Evolutionary conservation across 495 filamentous ascomycete species (phyloP).

Genomic region (Pseudotulostoma volvatum): DNA sequence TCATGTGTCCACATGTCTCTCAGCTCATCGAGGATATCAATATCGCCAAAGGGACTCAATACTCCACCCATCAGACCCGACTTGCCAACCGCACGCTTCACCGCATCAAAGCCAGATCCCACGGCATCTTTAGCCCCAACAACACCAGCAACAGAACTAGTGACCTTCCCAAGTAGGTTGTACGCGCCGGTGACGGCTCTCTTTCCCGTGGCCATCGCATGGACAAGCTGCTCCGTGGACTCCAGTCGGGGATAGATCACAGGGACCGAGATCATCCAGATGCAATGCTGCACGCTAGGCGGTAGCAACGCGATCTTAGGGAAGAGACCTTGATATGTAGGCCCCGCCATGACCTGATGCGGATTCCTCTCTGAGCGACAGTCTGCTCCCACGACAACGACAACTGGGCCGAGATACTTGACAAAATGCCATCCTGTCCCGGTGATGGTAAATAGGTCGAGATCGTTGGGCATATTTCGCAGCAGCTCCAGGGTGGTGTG

Average conservation of each 20-base stretch:
- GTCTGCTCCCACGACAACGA: conserved; percentile 79
- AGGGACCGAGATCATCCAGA: conserved; percentile 87
- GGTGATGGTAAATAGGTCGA: conserved; percentile 91
- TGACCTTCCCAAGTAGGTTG: conserved; percentile 86
- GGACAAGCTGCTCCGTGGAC: conserved; percentile 72
- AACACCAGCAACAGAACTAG: conserved; percentile 81
- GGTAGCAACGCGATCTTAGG: conserved; percentile 90
- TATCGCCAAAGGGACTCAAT: conserved; percentile 90
- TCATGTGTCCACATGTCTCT: conserved; percentile 98
- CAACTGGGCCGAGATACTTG: conserved; percentile 84
- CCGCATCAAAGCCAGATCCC: conserved; percentile 73
- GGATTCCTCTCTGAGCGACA: conserved; percentile 82
- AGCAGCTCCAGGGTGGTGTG: conserved; percentile 92
- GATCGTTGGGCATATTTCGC: conserved; percentile 66
- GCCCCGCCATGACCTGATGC: conserved; percentile 83
- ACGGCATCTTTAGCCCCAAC: conserved; percentile 89
- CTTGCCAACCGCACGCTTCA: conserved; percentile 94
- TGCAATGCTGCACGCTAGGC: conserved; percentile 81
- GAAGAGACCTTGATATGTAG: conserved; percentile 93
- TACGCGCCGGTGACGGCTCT: conserved; percentile 90
- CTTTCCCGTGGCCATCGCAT: conserved; percentile 88
- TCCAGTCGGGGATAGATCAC: conserved; percentile 84
- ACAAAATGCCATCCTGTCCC: conserved; percentile 96
- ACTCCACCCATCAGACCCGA: conserved; percentile 85
- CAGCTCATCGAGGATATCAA: conserved; percentile 86